These are phyloP conservation scores for Borovskyia barvae DNA, from an alignment of 208 protist species.

Conservation along the genomic window DNA sequence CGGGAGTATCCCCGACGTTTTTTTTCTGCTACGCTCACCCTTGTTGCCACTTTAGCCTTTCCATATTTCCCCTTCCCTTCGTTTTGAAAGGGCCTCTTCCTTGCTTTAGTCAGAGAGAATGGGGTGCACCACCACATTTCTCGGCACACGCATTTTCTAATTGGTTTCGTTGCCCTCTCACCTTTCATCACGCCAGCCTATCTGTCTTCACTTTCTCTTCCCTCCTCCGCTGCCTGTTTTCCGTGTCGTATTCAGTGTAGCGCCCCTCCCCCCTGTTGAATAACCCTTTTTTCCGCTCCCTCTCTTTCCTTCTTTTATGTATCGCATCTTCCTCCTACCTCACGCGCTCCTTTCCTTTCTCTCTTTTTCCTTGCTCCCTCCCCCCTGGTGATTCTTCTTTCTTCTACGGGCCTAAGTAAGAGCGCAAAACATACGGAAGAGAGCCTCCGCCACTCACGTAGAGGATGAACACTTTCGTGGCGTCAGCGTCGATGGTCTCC, in stretches of 20 bases:
- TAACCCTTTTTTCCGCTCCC: background rate
- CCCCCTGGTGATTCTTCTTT: too few relatives aligned
- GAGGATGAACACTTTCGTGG: conserved; percentile 21
- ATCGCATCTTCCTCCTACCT: too few relatives aligned
- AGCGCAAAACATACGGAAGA: too few relatives aligned
- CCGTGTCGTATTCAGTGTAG: background rate
- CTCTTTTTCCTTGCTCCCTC: too few relatives aligned
- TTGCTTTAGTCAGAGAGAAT: background rate
- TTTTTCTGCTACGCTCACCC: background rate
- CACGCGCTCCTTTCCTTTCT: too few relatives aligned
- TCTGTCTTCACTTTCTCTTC: background rate
- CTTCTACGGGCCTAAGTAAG: too few relatives aligned
- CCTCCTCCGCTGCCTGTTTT: background rate
- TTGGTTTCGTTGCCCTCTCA: too few relatives aligned
- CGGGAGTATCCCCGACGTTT: background rate
- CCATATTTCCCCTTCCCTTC: background rate
- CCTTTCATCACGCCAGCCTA: too few relatives aligned
- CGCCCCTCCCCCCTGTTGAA: background rate
- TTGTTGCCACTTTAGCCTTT: background rate
- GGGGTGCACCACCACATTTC: too few relatives aligned
- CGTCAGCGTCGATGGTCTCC: conserved; percentile 16
- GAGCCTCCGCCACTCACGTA: too few relatives aligned
- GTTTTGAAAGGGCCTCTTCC: background rate
- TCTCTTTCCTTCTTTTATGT: background rate
- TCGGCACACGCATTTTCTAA: too few relatives aligned